Percentiles rank a stretch among this genome's conserved stretches.
Evolutionary conservation across 345 rosid genomes (phyloP).

Genomic region (Raphanus raphanistrum): DNA sequence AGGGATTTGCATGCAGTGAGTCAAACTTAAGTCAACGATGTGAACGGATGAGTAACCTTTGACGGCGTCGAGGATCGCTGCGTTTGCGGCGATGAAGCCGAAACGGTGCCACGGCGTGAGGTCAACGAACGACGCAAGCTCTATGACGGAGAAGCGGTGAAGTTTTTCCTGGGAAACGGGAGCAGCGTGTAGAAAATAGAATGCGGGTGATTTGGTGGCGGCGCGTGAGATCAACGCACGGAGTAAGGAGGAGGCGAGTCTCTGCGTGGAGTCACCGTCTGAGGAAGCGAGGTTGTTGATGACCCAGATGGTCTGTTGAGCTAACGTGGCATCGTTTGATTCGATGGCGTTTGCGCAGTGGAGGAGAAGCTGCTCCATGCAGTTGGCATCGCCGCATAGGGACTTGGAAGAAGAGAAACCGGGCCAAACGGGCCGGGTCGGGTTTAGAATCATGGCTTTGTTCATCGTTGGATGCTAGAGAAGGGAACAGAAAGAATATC

Average conservation of each 20-base stretch:
- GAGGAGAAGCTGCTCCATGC: slow-evolving; percentile 86
- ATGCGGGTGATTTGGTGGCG: slow-evolving; percentile 54
- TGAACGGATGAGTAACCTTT: slow-evolving; percentile 73
- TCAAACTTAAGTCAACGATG: slow-evolving; percentile 79
- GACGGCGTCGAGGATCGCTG: slow-evolving; percentile 70
- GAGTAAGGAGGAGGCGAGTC: slow-evolving; percentile 68
- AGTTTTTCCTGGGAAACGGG: slow-evolving; percentile 20
- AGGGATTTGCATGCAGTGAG: slow-evolving; percentile 97
- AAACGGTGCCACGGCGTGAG: slow-evolving; percentile 95
- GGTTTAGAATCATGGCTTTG: slow-evolving; percentile 45
- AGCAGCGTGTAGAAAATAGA: slow-evolving; percentile 36
- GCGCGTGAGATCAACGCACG: slow-evolving; percentile 83
- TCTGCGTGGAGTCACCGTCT: slow-evolving; percentile 84
- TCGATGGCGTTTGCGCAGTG: slow-evolving; percentile 93
- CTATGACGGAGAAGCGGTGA: slow-evolving; percentile 74
- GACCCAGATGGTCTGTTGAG: slow-evolving; percentile 91
- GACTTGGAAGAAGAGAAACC: slow-evolving; percentile 53
- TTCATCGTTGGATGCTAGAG: slow-evolving; percentile 39
- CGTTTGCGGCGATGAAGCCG: slow-evolving; percentile 87
- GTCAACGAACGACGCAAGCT: slow-evolving; percentile 84
- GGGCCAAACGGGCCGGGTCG: slow-evolving; percentile 62
- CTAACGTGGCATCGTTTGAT: slow-evolving; percentile 69
- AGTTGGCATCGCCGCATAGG: slow-evolving; percentile 62
- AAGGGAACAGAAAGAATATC: neutral
- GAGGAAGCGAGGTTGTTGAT: slow-evolving; percentile 84